phyloP scores from a whole-genome alignment of 2,329 filamentous ascomycete species.

The Colletotrichum sp. region DNA sequence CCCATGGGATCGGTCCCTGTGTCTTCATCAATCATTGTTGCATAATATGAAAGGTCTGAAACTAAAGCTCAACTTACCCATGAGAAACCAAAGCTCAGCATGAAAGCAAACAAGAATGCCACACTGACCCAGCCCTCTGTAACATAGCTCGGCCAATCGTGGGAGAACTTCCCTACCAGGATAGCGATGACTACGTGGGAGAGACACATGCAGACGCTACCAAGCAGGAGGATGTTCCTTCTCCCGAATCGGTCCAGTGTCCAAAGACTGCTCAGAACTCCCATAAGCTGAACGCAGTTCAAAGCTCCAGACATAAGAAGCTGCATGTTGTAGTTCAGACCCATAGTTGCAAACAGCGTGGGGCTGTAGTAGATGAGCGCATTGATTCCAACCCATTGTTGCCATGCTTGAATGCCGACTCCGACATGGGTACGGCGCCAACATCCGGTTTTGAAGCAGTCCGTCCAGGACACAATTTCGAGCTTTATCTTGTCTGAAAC shows the following conservation, averaged over 20 bases:
- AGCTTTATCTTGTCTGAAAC: slow-evolving; percentile 37
- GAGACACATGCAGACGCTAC: slow-evolving; percentile 27
- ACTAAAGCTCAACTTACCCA: neutral
- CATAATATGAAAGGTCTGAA: rapidly evolving
- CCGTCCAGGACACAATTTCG: slow-evolving; percentile 47
- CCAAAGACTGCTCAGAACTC: slow-evolving; percentile 27
- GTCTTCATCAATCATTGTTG: neutral
- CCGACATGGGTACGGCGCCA: slow-evolving; percentile 45
- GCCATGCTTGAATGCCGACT: slow-evolving; percentile 29
- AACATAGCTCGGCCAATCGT: neutral
- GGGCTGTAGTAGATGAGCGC: slow-evolving; percentile 28
- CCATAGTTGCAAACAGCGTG: slow-evolving; percentile 28
- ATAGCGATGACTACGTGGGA: neutral
- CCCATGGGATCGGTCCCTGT: neutral
- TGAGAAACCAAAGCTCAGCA: neutral
- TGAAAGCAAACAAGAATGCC: neutral
- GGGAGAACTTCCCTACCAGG: neutral
- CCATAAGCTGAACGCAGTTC: slow-evolving; percentile 37
- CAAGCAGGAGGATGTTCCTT: slow-evolving; percentile 27
- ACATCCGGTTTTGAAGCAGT: slow-evolving; percentile 49
- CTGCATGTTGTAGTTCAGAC: slow-evolving; percentile 27
- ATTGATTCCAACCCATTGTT: slow-evolving; percentile 23
- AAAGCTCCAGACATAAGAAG: slow-evolving; percentile 36
- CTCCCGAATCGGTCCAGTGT: slow-evolving; percentile 2
- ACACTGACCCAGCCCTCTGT: neutral